These are phyloP conservation scores for Cyberlindnera mycetangii DNA, from an alignment of 805 yeast species.

Conservation along the genomic window DNA sequence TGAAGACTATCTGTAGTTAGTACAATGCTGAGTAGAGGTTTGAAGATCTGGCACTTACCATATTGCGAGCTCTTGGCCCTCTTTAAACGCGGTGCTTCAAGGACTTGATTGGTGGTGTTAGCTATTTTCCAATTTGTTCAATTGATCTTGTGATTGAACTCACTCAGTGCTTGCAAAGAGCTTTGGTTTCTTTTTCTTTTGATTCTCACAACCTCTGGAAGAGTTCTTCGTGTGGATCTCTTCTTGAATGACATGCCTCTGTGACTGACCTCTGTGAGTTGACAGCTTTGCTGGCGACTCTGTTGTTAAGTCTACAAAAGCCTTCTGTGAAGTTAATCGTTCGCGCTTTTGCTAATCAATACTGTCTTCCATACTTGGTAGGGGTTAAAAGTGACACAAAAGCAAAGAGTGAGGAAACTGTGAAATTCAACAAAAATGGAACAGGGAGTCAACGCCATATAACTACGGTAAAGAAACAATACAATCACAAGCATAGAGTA, in stretches of 20 bases:
- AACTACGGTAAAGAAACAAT: too few relatives aligned
- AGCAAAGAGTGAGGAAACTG: background rate
- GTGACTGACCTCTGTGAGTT: background rate
- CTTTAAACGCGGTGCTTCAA: slow-evolving; percentile 36
- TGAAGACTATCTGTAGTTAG: slow-evolving; percentile 34
- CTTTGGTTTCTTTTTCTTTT: slow-evolving; percentile 86
- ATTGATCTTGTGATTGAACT: slow-evolving; percentile 17
- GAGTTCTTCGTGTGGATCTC: slow-evolving; percentile 1
- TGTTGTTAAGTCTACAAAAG: too few relatives aligned
- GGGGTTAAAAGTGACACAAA: background rate
- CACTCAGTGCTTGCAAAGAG: slow-evolving; percentile 75
- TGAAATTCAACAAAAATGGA: too few relatives aligned
- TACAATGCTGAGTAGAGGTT: slow-evolving; percentile 4
- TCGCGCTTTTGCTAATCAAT: background rate
- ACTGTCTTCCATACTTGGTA: too few relatives aligned
- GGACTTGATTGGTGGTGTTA: slow-evolving; percentile 24
- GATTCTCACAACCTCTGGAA: slow-evolving; percentile 72
- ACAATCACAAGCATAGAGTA: background rate
- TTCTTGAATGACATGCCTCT: too few relatives aligned
- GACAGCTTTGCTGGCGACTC: background rate
- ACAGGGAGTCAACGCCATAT: too few relatives aligned
- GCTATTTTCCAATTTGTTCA: background rate
- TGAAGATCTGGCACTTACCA: slow-evolving; percentile 12
- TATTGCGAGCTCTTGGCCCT: slow-evolving; percentile 36
- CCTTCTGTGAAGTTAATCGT: background rate